Base-by-base conservation (phyloP, 495 filamentous ascomycete genomes). In the Talaromyces proteolyticus region DNA sequence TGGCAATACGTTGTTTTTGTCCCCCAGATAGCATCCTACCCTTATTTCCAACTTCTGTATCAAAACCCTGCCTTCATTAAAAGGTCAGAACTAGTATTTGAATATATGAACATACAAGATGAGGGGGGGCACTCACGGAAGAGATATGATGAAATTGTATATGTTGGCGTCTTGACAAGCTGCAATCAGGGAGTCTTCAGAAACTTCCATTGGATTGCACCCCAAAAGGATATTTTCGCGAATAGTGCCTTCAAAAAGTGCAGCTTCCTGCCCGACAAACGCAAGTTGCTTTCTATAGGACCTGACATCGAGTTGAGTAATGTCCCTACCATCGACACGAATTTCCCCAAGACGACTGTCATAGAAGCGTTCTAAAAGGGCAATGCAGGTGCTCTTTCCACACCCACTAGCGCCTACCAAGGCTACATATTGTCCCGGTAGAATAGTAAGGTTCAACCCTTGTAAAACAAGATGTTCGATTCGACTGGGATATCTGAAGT, bases 121-220 rank as follows among this genome's bases (percentile, higher is more conserved):
- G 25, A 24, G 16, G 29, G 37, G 11, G 37, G 24, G 49, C 67
- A n/a, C 66, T 63, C 62, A 69, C 56, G 83, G 81, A 11, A 84
- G 68, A 42, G 83, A 85, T 61, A 84, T 76, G 64, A 95, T 91
- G 65, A 94, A 95, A 56, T 93, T 88, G 63, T 91, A 89, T 57
- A 95, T 95, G 57, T 95, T 95, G 37, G 90, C 90, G 59, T 92
- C 86, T 51, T 82, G 84, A 72, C 88, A 92, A 7, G 87, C 88
- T 53, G 85, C 76, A 43, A 85, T 73, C 22, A 95, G 75, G 4
- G 75, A 73, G 25, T 82, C 85, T 36, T 94, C 88, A 0, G 78
- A 62, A n/a, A 87, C 77, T 40, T 85, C 76, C 6, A 83, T 77
- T 3, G 68, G 65, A 45, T 80, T 77, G 10, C 76, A 73, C 16